Percentiles rank a stretch among this genome's conserved stretches.
Evolutionary conservation across 768 basidiomycete species (phyloP).

Genomic region (Termitomyces sp.): DNA sequence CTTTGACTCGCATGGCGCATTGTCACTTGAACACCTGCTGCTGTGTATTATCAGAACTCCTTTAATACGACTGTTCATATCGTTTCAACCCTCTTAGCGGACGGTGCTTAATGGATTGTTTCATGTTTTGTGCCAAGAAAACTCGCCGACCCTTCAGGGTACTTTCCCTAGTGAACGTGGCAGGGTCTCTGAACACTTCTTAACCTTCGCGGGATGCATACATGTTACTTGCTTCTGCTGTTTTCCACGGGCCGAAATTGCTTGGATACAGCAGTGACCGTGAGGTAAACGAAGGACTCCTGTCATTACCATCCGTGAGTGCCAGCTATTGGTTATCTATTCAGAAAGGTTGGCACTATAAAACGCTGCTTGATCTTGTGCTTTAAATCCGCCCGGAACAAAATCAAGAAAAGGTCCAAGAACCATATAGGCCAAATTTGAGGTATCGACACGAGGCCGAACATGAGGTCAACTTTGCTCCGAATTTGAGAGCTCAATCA

Average conservation of each 20-base stretch:
- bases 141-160: constrained; percentile 1
- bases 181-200: not conserved
- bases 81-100: not conserved
- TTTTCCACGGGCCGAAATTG: not conserved
- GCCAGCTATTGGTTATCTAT: not conserved
- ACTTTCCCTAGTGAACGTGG: not conserved
- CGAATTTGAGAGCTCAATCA: constrained; percentile 15
- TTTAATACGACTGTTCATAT: not conserved
- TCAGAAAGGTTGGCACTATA: not conserved
- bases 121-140: not conserved
- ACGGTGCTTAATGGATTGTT: not conserved
- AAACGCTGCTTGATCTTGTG: not conserved
- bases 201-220: constrained; percentile 14
- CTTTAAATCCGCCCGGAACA: constrained; percentile 10
- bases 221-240: not conserved
- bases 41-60: not conserved
- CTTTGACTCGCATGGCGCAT: not conserved
- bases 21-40: not conserved
- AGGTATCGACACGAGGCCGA: constrained; percentile 32
- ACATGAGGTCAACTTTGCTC: constrained; percentile 27
- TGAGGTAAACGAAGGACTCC: constrained; percentile 23
- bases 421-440: constrained; percentile 7
- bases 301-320: not conserved
- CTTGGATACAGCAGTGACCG: constrained; percentile 12
- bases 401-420: not conserved